Evolutionary conservation across 495 filamentous ascomycete species (phyloP), one percentile per base, ranked within the genome.

Genomic region (Pyrenula massariospora): DNA sequence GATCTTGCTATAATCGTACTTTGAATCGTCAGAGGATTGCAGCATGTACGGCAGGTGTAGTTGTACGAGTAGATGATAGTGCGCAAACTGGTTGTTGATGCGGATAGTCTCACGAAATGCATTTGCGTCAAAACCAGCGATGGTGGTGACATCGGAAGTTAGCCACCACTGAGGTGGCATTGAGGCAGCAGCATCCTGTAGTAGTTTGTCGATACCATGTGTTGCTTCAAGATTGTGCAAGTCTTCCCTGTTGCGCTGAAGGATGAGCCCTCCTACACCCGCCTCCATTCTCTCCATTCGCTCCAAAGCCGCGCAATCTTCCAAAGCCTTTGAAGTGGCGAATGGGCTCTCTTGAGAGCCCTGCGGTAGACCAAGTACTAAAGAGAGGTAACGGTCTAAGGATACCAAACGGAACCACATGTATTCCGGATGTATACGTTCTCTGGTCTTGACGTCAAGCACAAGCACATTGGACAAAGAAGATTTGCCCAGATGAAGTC

Each of bases 361-460:
- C 55, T 73, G 69, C 2, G 77, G 73, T 11, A 80, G 63, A n/a
- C 78, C 78, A 0, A 80, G 63, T 22, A 75, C 63, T 19, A 80
- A 58, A n/a, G 70, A 73, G 5, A 77, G 53, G 31, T 74, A 68
- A 12, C 76, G 72, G 53, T 81, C 78, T 25, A 62, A 47, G 48
- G 56, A 36, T n/a, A 60, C 55, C 2, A 70, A 64, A 22, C 66
- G 62, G 52, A 63, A 61, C 59, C 66, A 70, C 12, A 70, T 56
- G 48, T 59, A 47, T 12, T 62, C 57, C 24, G 66, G 59, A 31
- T 68, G 22, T 31, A 65, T 58, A 3, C 12, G 12, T 12, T 52
- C 53, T 53, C 57, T 52, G 12, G 61, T 63, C 11, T 64, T 21
- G 0, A 48, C 57, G 25, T 65, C 58, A 11, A 68, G 57, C 1